A percentile compares a stretch with the other conserved stretches of the same genome.
phyloP scores from a whole-genome alignment of 257 asterid genomes.

The Fraxinus americana region DNA sequence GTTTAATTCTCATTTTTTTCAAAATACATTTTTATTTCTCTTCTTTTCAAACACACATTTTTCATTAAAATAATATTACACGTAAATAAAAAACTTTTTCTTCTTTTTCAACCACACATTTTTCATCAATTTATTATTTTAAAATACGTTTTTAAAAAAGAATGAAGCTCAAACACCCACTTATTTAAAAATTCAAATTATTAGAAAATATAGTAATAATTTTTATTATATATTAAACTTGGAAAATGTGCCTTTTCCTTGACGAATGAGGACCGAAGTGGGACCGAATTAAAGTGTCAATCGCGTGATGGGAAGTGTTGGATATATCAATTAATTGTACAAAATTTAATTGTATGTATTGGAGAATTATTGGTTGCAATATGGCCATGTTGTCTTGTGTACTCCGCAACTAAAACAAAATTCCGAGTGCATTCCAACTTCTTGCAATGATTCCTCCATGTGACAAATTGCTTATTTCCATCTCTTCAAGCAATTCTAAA shows the following conservation, averaged over 20 bases:
- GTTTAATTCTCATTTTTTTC: too few relatives aligned
- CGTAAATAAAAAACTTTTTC: too few relatives aligned
- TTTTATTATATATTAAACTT: not conserved
- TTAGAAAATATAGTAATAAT: not conserved
- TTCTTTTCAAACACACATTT: too few relatives aligned
- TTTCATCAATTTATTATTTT: too few relatives aligned
- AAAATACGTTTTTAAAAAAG: too few relatives aligned
- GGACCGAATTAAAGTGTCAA: constrained; percentile 15
- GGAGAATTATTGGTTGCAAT: not conserved
- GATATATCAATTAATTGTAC: not conserved
- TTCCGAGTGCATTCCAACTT: not conserved
- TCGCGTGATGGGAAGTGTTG: constrained; percentile 22
- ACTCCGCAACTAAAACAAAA: not conserved
- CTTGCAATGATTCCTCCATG: not conserved
- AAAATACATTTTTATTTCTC: too few relatives aligned
- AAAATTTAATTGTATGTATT: not conserved
- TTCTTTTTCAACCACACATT: too few relatives aligned
- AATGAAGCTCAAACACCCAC: too few relatives aligned
- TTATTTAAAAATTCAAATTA: too few relatives aligned
- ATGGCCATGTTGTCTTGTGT: not conserved
- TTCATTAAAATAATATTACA: too few relatives aligned
- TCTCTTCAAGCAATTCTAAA: constrained; percentile 23
- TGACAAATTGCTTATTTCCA: not conserved
- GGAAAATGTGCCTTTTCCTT: constrained; percentile 17
- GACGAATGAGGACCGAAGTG: constrained; percentile 17